Evolutionary conservation across 1,284 basidiomycete species (phyloP).

Genomic region (Melampsora americana): DNA sequence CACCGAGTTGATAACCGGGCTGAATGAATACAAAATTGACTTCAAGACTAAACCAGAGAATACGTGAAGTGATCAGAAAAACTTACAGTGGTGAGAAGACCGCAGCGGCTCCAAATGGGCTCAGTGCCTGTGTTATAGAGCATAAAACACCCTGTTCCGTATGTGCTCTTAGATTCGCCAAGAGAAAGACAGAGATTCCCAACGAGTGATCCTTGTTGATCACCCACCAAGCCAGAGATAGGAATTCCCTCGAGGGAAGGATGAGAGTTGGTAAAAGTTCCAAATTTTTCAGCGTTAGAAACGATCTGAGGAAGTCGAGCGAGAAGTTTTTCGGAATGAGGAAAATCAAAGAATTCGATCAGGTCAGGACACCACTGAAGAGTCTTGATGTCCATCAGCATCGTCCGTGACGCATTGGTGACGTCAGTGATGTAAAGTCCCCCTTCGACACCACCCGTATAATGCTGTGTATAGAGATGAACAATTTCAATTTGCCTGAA

Average conservation of each 20-base stretch:
- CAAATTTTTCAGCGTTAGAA: conserved; percentile 88
- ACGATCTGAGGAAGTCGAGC: conserved; percentile 77
- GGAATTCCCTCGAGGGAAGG: conserved; percentile 72
- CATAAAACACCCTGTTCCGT: conserved; percentile 53
- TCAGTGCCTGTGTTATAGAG: conserved; percentile 88
- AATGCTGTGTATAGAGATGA: conserved; percentile 61
- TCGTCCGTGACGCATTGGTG: conserved; percentile 94
- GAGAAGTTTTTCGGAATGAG: conserved; percentile 4
- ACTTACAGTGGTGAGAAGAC: conserved; percentile 75
- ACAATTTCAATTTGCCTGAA: not conserved
- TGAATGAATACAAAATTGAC: not conserved
- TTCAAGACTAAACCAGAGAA: not conserved
- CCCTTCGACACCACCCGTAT: conserved; percentile 65
- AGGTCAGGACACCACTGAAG: conserved; percentile 79
- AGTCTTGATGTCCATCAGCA: conserved; percentile 78
- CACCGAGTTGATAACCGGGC: conserved; percentile 85
- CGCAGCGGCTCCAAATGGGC: conserved; percentile 78
- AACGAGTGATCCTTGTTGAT: conserved; percentile 93
- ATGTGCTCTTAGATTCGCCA: conserved; percentile 77
- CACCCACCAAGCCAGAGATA: conserved; percentile 87
- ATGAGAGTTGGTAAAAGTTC: conserved; percentile 60
- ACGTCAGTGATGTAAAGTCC: conserved; percentile 86
- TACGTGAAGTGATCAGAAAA: not conserved
- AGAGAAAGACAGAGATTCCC: conserved; percentile 75
- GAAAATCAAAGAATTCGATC: conserved; percentile 76